These are phyloP conservation scores for Caulochytrium protostelioides DNA, from an alignment of 371 early-diverging fungal genomes.

Conservation along the genomic window DNA sequence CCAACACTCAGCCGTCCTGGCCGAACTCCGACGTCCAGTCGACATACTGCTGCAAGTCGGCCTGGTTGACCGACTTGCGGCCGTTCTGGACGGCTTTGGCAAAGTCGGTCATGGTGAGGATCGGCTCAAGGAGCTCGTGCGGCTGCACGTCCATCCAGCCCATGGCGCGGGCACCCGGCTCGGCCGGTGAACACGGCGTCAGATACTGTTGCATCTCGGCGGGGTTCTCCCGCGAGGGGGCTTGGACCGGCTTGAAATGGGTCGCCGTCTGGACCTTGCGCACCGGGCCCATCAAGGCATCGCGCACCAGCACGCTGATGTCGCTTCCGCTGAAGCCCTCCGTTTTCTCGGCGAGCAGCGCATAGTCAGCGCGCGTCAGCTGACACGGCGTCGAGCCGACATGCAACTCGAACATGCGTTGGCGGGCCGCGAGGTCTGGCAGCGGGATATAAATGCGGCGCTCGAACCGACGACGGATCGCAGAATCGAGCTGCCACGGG, in stretches of 20 bases:
- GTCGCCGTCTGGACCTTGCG: slow-evolving; percentile 89
- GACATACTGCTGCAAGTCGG: slow-evolving; percentile 56
- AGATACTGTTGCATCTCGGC: slow-evolving; percentile 27
- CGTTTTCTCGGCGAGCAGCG: slow-evolving; percentile 49
- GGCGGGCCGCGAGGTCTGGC: slow-evolving; percentile 71
- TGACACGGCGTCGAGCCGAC: slow-evolving; percentile 70
- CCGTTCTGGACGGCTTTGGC: slow-evolving; percentile 50
- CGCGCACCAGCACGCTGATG: slow-evolving; percentile 76
- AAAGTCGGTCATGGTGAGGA: slow-evolving; percentile 63
- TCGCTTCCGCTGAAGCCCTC: slow-evolving; percentile 88
- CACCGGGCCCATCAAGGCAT: slow-evolving; percentile 91
- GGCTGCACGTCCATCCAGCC: slow-evolving; percentile 66
- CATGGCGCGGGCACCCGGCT: slow-evolving; percentile 64
- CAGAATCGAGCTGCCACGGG: slow-evolving; percentile 86
- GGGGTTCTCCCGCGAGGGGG: slow-evolving; percentile 40
- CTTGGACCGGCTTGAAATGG: slow-evolving; percentile 60
- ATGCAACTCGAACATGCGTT: slow-evolving; percentile 71
- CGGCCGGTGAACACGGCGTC: slow-evolving; percentile 91
- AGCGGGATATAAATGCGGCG: slow-evolving; percentile 91
- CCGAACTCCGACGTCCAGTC: slow-evolving; percentile 84
- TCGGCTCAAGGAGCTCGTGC: slow-evolving; percentile 78
- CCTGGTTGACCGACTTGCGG: slow-evolving; percentile 64
- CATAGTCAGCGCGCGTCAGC: slow-evolving; percentile 44
- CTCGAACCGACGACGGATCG: slow-evolving; percentile 80
- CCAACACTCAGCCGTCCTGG: slow-evolving; percentile 37